Conservation (phyloP, 352 stramenopile species). For the Peronospora destructor region DNA sequence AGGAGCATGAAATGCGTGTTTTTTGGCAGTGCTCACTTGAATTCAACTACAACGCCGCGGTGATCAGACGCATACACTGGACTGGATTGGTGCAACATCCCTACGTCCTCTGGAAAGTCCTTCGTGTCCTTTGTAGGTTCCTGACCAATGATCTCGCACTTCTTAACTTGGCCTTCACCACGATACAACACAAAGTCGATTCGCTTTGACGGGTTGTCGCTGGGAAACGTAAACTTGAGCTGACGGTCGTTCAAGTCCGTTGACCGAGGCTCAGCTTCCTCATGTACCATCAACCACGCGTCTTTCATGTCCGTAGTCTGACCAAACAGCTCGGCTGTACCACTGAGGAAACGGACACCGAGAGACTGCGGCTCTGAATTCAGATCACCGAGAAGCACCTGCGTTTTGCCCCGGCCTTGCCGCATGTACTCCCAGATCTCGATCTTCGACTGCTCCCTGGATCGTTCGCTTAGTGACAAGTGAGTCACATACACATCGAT, state of each 20-base stretch:
- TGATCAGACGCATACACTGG: slow-evolving; percentile 84
- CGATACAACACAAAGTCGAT: slow-evolving; percentile 83
- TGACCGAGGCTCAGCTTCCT: slow-evolving; percentile 56
- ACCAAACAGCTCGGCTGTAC: slow-evolving; percentile 42
- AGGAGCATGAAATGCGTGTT: background rate
- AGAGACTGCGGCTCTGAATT: slow-evolving; percentile 83
- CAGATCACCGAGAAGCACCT: slow-evolving; percentile 79
- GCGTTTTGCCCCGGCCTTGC: slow-evolving; percentile 45
- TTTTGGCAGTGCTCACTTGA: slow-evolving; percentile 22
- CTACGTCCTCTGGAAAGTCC: slow-evolving; percentile 46
- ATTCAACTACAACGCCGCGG: slow-evolving; percentile 70
- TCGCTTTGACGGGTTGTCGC: slow-evolving; percentile 76
- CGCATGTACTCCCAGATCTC: slow-evolving; percentile 82
- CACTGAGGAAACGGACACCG: slow-evolving; percentile 73
- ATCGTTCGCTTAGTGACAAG: slow-evolving; percentile 70
- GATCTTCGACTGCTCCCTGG: slow-evolving; percentile 64
- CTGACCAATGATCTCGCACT: slow-evolving; percentile 74
- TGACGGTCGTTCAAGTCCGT: slow-evolving; percentile 33
- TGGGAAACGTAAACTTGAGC: slow-evolving; percentile 79
- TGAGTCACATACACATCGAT: slow-evolving; percentile 87
- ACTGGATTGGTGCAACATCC: slow-evolving; percentile 72
- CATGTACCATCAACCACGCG: slow-evolving; percentile 59
- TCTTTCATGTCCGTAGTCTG: slow-evolving; percentile 67
- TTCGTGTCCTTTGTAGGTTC: slow-evolving; percentile 60
- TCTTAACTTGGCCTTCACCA: slow-evolving; percentile 50